phyloP scores from a whole-genome alignment of 805 yeast species.

The Yamadazyma insecticola region DNA sequence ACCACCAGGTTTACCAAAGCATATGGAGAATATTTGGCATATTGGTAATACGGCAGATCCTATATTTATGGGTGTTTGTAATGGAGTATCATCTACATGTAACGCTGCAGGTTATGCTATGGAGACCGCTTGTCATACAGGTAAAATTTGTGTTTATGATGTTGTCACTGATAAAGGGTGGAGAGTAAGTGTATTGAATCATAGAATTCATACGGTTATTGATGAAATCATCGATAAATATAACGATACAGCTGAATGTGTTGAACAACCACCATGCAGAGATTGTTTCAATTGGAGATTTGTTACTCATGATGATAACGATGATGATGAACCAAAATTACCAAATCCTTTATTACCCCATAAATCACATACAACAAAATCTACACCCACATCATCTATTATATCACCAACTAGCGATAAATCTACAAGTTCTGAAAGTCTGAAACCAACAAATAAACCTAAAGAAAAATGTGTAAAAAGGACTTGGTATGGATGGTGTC shows the following conservation, averaged over 20 bases:
- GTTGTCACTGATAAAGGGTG: slow-evolving; percentile 87
- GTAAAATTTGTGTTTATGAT: slow-evolving; percentile 82
- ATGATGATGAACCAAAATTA: slow-evolving; percentile 31
- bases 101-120: slow-evolving; percentile 92
- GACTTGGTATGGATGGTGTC: slow-evolving; percentile 68
- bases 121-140: slow-evolving; percentile 95
- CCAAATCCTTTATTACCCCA: slow-evolving; percentile 34
- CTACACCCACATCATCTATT: slow-evolving; percentile 10
- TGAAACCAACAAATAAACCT: slow-evolving; percentile 18
- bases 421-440: slow-evolving; percentile 6
- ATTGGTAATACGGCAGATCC: slow-evolving; percentile 98
- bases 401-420: slow-evolving; percentile 13
- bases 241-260: slow-evolving; percentile 74
- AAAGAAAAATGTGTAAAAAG: slow-evolving; percentile 46
- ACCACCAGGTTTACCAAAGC: slow-evolving; percentile 83
- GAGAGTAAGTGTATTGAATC: slow-evolving; percentile 84
- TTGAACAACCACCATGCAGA: slow-evolving; percentile 73
- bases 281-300: slow-evolving; percentile 91
- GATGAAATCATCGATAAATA: slow-evolving; percentile 70
- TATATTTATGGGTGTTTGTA: slow-evolving; percentile 92
- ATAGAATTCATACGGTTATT: slow-evolving; percentile 85
- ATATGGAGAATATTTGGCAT: slow-evolving; percentile 86
- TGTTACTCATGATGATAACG: slow-evolving; percentile 45
- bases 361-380: slow-evolving; percentile 4
- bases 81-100: slow-evolving; percentile 87